These are phyloP conservation scores for Cylindrotheca closterium DNA, from an alignment of 108 stramenopile genomes.

Conservation along the genomic window DNA sequence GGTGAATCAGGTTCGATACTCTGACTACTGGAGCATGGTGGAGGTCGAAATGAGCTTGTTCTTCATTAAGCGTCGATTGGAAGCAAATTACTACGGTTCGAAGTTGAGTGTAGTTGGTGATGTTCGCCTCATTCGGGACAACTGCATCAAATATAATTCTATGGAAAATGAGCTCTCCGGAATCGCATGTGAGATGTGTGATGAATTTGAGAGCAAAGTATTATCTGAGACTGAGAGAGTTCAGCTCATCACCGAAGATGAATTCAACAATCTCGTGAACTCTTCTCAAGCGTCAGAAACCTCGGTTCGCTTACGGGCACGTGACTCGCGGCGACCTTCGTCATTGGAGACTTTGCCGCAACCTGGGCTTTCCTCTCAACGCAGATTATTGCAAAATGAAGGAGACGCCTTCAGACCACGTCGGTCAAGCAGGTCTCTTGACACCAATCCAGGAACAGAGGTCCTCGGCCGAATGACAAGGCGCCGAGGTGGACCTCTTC, in stretches of 20 bases:
- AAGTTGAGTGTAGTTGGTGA: constrained; percentile 71
- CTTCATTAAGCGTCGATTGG: constrained; percentile 48
- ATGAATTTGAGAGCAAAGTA: constrained; percentile 45
- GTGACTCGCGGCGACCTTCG: constrained; percentile 10
- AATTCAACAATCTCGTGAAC: constrained; percentile 3
- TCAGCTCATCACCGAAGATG: constrained; percentile 24
- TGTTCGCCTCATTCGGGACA: constrained; percentile 70
- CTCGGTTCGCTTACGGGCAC: neutral
- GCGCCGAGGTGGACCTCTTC: neutral
- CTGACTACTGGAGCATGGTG: constrained; percentile 70
- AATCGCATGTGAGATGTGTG: constrained; percentile 51
- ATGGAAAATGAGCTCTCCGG: constrained; percentile 44
- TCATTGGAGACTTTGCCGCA: constrained; percentile 36
- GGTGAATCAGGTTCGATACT: constrained; percentile 56
- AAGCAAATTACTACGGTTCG: constrained; percentile 63
- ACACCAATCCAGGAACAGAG: constrained; percentile 2
- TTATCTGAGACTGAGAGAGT: constrained; percentile 24
- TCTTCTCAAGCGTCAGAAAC: neutral
- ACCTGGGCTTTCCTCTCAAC: neutral
- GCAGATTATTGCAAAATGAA: constrained; percentile 18
- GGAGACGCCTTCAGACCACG: neutral
- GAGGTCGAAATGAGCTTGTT: constrained; percentile 78
- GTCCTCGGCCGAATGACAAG: neutral
- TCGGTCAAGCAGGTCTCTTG: constrained; percentile 8
- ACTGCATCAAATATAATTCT: constrained; percentile 86